Evolutionary conservation across 2,329 filamentous ascomycete species (phyloP).

Genomic region (Endoconidiophora polonica): DNA sequence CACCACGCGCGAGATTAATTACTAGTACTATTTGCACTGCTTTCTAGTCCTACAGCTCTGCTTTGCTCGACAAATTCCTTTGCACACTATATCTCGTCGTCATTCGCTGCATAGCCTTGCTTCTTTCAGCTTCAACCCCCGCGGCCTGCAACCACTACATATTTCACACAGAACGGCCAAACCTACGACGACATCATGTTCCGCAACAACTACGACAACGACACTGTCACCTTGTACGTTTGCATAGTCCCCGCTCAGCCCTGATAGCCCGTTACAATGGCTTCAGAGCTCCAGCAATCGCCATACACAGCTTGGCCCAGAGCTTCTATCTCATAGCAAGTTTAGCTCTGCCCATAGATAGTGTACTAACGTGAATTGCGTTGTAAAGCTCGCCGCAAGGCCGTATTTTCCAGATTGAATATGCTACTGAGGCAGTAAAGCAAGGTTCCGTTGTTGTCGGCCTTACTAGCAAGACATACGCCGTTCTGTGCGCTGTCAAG

Average conservation of each 20-base stretch:
- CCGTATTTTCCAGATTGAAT: conserved; percentile 98
- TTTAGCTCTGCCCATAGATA: too few relatives aligned
- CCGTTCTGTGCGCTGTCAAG: conserved; percentile 91
- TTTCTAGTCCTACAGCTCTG: not conserved
- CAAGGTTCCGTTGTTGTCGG: conserved; percentile 97
- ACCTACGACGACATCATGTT: conserved; percentile 53
- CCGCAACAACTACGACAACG: conserved; percentile 99
- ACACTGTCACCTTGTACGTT: conserved; percentile 94
- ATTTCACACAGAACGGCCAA: not conserved
- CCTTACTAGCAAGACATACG: conserved; percentile 94
- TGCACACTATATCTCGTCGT: not conserved
- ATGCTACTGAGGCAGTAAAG: conserved; percentile 96
- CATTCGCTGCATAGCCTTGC: conserved; percentile 1
- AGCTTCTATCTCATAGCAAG: too few relatives aligned
- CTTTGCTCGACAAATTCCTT: not conserved
- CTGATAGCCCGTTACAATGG: not conserved
- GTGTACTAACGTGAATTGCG: conserved; percentile 14
- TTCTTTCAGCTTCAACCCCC: not conserved
- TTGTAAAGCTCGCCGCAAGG: conserved; percentile 77
- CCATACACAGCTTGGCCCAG: too few relatives aligned
- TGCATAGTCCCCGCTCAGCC: not conserved
- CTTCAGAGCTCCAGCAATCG: not conserved
- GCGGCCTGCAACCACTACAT: not conserved
- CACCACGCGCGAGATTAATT: not conserved
- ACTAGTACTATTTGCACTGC: not conserved